phyloP scores from a whole-genome alignment of 2,329 filamentous ascomycete species.

The Leptographium wingfieldii region DNA sequence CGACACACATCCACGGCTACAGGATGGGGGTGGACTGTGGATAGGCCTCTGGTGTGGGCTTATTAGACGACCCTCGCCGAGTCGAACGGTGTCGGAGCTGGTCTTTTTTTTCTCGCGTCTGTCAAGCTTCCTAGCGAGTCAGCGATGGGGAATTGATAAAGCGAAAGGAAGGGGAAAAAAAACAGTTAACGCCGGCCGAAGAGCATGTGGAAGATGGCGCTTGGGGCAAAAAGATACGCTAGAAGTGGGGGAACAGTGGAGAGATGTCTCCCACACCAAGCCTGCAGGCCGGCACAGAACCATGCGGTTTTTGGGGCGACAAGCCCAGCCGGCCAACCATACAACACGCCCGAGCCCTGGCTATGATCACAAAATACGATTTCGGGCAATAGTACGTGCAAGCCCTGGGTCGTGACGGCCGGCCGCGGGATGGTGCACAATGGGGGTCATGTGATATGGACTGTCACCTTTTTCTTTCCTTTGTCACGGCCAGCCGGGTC shows the following conservation, averaged over 20 bases:
- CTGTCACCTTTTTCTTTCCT: background rate
- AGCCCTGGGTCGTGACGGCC: background rate
- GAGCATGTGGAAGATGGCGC: background rate
- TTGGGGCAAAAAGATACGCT: slow-evolving; percentile 2
- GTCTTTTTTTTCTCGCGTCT: slow-evolving; percentile 1
- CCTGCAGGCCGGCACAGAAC: background rate
- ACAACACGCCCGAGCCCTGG: slow-evolving; percentile 1
- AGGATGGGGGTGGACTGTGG: slow-evolving; percentile 2
- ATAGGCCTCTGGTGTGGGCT: slow-evolving; percentile 4
- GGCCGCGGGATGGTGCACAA: too few relatives aligned
- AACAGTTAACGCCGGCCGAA: background rate
- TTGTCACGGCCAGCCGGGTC: background rate
- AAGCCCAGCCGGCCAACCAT: slow-evolving; percentile 2
- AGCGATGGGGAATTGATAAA: slow-evolving; percentile 14
- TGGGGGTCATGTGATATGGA: background rate
- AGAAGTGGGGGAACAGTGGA: slow-evolving; percentile 8
- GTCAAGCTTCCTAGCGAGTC: slow-evolving; percentile 9
- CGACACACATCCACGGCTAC: background rate
- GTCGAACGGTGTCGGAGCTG: slow-evolving; percentile 13
- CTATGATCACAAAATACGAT: background rate
- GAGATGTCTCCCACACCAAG: slow-evolving; percentile 7
- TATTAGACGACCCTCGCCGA: background rate
- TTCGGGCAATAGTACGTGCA: background rate
- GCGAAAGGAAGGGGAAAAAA: background rate
- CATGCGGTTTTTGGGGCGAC: background rate